Percentiles rank a stretch among this genome's conserved stretches.
phyloP scores from a whole-genome alignment of 78 protist species.

The Trichosphaerium sp. region DNA sequence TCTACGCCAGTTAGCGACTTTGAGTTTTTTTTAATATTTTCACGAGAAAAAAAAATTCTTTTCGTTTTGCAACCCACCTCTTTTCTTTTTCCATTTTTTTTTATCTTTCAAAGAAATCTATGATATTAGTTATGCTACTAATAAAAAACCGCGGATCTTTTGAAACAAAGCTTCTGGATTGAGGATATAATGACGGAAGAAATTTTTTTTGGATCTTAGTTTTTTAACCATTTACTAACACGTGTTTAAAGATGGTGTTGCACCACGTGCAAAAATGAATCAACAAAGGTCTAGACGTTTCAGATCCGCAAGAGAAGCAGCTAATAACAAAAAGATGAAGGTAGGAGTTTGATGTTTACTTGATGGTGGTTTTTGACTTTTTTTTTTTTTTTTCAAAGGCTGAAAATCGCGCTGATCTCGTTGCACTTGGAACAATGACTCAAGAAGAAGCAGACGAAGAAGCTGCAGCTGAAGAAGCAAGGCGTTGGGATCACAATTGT shows the following conservation, averaged over 20 bases:
- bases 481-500: slow-evolving; percentile 69
- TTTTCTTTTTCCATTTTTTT: too few species aligned
- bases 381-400: background rate
- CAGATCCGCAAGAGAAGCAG: slow-evolving; percentile 68
- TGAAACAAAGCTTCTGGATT: too few species aligned
- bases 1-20: too few species aligned
- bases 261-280: slow-evolving; percentile 97
- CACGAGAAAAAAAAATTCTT: too few species aligned
- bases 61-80: too few species aligned
- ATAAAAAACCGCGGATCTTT: too few species aligned
- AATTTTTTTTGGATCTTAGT: slow-evolving; percentile 13
- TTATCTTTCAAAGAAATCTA: too few species aligned
- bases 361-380: background rate
- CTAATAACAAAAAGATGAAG: background rate
- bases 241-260: slow-evolving; percentile 67
- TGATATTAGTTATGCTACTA: too few species aligned
- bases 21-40: too few species aligned
- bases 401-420: background rate
- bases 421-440: background rate
- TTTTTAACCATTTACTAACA: background rate
- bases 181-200: too few species aligned
- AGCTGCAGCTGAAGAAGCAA: background rate
- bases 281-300: slow-evolving; percentile 92
- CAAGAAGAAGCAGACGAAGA: slow-evolving; percentile 6
- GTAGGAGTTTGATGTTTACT: background rate